Evolutionary conservation across 2,329 filamentous ascomycete genomes (phyloP).

Genomic region (Scleromitrula shiraiana): DNA sequence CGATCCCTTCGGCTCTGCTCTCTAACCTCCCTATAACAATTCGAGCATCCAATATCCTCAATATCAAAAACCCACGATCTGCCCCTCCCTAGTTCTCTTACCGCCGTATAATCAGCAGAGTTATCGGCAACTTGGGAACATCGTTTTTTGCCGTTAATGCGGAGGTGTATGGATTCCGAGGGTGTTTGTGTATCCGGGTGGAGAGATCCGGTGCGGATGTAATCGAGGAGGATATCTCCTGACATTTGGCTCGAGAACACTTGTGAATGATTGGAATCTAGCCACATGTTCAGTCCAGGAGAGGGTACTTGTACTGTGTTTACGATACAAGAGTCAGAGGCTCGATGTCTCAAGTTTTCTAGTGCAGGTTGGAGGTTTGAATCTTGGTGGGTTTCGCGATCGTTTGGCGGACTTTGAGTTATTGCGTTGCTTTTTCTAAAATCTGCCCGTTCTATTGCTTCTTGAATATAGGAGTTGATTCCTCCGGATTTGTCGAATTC

Average conservation of each 20-base stretch:
- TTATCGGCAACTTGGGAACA: not conserved
- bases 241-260: not conserved
- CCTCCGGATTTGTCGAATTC: too few relatives aligned
- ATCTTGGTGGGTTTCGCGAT: not conserved
- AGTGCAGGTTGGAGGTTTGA: not conserved
- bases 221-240: not conserved
- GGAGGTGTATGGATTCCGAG: not conserved
- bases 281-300: constrained; percentile 1
- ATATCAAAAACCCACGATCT: constrained; percentile 6
- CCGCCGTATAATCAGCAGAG: not conserved
- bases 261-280: not conserved
- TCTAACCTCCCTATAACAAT: not conserved
- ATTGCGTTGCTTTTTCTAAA: too few relatives aligned
- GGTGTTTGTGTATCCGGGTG: too few relatives aligned
- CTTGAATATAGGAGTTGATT: too few relatives aligned
- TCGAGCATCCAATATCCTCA: constrained; percentile 6
- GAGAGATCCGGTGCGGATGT: too few relatives aligned
- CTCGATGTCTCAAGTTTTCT: not conserved
- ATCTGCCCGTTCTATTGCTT: too few relatives aligned
- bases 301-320: not conserved
- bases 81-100: not conserved
- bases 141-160: not conserved
- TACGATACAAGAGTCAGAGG: not conserved
- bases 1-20: not conserved
- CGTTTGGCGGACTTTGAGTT: not conserved